Evolutionary conservation across 2,329 filamentous ascomycete genomes (phyloP), one percentile per base, ranked within the genome.

Genomic region (Tolypocladium endophyticum): DNA sequence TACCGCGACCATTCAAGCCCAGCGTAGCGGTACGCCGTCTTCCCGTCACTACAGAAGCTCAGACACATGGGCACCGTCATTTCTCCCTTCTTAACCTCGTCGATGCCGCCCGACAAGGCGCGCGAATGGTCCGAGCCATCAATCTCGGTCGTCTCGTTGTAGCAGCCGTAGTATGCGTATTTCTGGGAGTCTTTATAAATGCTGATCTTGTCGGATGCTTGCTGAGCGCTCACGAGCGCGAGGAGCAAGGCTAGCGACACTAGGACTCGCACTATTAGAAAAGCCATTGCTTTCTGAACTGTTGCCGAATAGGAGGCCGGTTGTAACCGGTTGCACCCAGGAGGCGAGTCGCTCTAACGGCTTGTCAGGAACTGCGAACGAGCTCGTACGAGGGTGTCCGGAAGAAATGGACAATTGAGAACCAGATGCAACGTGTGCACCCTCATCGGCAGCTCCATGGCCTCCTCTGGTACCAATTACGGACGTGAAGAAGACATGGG

Each of bases 91-190:
- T 67, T 63, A 47, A 77, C 74, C 60, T 75, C 68, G 63, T 74
- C 73, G 55, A 66, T 67, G 55, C 78, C 77, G 54, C 73, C 76
- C 25, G 70, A 64, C 5, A 86, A 72, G 20, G 82, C 80, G 75
- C 80, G 65, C 74, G 76, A 56, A 61, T 68, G 55, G 35, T 73
- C 72, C 5, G 79, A 74, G 61, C 71, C 69, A 18, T 70, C 61
- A 18, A 80, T 66, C 45, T 73, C 72, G n/a, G 74, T 77, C 2
- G 82, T 84, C 67, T 86, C 83, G 64, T 83, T 82, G 72, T 73
- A 85, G 73, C 83, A 86, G 59, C 83, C 83, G n/a, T 71, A 67
- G 70, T 85, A 85, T 20, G 59, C 62, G 71, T 83, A 85, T 53
- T 65, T 68, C 36, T 65, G 62, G 7, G 71, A 70, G 45, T 65